Evolutionary conservation across 768 basidiomycete genomes (phyloP).

Genomic region (Pleurotus tuoliensis): DNA sequence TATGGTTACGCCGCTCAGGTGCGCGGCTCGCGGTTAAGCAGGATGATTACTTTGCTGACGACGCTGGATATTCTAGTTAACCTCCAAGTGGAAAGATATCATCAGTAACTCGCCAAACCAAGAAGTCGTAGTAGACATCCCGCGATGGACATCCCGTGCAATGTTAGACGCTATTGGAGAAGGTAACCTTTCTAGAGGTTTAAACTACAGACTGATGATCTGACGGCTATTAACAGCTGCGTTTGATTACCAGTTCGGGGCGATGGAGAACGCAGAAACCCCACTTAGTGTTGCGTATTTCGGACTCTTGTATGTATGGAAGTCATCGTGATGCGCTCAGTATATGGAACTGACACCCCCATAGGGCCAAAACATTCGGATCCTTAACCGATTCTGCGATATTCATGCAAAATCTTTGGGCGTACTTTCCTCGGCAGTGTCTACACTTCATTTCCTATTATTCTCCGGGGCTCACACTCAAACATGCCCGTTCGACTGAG

Average conservation of each 20-base stretch:
- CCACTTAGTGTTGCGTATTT: slow-evolving; percentile 31
- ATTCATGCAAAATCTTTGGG: slow-evolving; percentile 25
- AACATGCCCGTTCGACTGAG: slow-evolving; percentile 27
- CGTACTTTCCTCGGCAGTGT: slow-evolving; percentile 24
- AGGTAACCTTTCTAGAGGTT: slow-evolving; percentile 23
- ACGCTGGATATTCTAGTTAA: slow-evolving; percentile 23
- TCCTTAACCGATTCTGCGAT: slow-evolving; percentile 17
- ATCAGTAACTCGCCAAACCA: slow-evolving; percentile 24
- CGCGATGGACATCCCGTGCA: slow-evolving; percentile 38
- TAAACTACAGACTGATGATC: no score
- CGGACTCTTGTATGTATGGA: slow-evolving; percentile 36
- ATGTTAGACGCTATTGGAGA: slow-evolving; percentile 49
- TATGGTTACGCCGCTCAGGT: slow-evolving; percentile 31
- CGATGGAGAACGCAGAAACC: slow-evolving; percentile 32
- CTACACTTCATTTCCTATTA: slow-evolving; percentile 32
- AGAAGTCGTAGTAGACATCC: slow-evolving; percentile 29
- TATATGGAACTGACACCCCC: neutral
- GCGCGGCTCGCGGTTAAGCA: neutral
- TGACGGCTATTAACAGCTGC: slow-evolving; percentile 27
- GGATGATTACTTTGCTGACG: neutral
- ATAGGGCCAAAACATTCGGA: slow-evolving; percentile 15
- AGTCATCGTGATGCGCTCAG: neutral
- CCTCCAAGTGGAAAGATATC: slow-evolving; percentile 35
- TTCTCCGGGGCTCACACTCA: slow-evolving; percentile 25
- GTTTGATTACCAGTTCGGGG: slow-evolving; percentile 46